Conservation (phyloP, 257 asterid species). For the Ilex aquifolium region DNA sequence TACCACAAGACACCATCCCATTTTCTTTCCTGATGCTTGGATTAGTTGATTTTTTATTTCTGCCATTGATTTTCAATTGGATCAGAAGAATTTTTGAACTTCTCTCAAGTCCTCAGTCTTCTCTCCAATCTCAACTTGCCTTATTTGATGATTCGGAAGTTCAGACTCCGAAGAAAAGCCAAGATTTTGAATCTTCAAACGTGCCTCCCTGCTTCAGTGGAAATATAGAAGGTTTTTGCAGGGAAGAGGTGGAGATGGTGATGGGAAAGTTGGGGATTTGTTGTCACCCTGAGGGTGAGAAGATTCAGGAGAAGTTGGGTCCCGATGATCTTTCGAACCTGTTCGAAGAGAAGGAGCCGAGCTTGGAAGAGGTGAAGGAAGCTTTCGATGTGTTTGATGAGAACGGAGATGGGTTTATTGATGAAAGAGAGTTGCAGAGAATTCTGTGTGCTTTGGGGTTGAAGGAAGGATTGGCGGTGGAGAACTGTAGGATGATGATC, state of each 20-base stretch:
- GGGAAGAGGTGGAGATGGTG: constrained; percentile 46
- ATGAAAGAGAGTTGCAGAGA: constrained; percentile 61
- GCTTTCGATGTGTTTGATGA: constrained; percentile 70
- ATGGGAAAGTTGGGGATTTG: constrained; percentile 42
- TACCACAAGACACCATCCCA: constrained; percentile 21
- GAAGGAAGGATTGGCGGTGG: constrained; percentile 38
- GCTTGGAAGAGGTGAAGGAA: constrained; percentile 44
- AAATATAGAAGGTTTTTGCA: constrained; percentile 17
- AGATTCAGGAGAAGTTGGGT: constrained; percentile 25
- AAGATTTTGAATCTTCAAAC: not conserved
- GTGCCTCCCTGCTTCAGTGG: not conserved
- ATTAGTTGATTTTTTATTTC: constrained; percentile 21
- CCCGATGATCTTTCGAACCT: constrained; percentile 21
- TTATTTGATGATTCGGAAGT: not conserved
- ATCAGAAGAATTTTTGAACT: constrained; percentile 16
- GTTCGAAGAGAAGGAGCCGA: constrained; percentile 43
- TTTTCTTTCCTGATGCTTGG: constrained; percentile 25
- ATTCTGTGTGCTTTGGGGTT: constrained; percentile 53
- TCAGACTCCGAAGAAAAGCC: not conserved
- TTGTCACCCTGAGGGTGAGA: constrained; percentile 9
- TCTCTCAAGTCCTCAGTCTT: not conserved
- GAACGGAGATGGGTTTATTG: constrained; percentile 70
- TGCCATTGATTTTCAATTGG: constrained; percentile 23
- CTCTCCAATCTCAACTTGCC: constrained; percentile 2
- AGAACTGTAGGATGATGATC: constrained; percentile 66